Evolutionary conservation across 768 basidiomycete genomes (phyloP), one percentile per base, ranked within the genome.

Genomic region (Trametes elegans): DNA sequence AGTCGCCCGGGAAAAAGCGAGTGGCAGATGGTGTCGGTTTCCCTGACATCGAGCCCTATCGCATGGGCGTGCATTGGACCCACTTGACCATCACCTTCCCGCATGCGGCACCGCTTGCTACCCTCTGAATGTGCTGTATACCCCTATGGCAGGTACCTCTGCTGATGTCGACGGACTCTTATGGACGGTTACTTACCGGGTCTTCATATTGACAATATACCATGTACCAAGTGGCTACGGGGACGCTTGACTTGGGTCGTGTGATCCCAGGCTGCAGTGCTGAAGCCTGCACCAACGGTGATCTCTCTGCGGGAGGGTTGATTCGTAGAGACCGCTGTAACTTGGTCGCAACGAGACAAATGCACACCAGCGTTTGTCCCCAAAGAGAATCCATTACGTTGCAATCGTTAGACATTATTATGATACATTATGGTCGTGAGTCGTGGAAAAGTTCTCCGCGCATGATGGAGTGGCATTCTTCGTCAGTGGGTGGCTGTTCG

Each of bases 51-150:
- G 52, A 53, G 2, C 48, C 57, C 5, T 59, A 59, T 16, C 49
- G 48, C 16, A 26, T 52, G 16, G 57, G 57, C 1, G n/a, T 59
- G 8, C 52, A 59, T 24, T 59, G 57, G 57, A 59, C 35, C 16
- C 42, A 59, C 8, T 18, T 59, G 16, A 32, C 38, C 7, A 38
- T 59, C 21, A 54, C 48, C 5, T 23, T 59, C 7, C 52, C 57
- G 2, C 57, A 48, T 28, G 47, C 57, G 1, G 43, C 54, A 7
- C 57, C 57, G n/a, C 42, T 59, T 5, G 52, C 57, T 1, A 44
- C 31, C 3, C 23, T 59, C 3, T 58, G 34, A n/a, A 35, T n/a
- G n/a, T 47, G 8, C 7, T 27, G 18, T 40, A 23, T 1, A 5
- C 46, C 0, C 23, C 8, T 35, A 13, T n/a, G n/a, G n/a, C n/a